phyloP scores from a whole-genome alignment of 192 early-diverging fungal species.

The Cladochytrium replicatum region DNA sequence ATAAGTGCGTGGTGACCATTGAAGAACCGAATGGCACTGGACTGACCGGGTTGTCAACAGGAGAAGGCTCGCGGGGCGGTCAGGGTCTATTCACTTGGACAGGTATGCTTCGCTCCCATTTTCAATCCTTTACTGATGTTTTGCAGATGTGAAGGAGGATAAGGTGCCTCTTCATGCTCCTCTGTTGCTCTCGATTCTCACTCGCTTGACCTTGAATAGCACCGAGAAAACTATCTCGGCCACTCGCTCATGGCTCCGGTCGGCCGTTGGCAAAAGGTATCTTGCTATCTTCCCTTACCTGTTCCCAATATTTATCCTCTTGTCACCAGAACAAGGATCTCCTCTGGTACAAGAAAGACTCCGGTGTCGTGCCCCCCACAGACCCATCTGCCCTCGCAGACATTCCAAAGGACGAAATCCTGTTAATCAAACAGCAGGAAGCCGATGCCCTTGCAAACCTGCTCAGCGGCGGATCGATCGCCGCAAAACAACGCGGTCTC shows the following conservation, averaged over 20 bases:
- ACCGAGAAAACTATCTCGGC: constrained; percentile 78
- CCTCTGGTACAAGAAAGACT: constrained; percentile 64
- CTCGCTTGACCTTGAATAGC: too few species aligned
- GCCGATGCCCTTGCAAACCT: constrained; percentile 33
- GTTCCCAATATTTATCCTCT: constrained; percentile 2
- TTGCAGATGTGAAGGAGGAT: constrained; percentile 1
- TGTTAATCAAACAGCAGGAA: constrained; percentile 18
- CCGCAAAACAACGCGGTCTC: constrained; percentile 5
- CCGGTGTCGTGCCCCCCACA: constrained; percentile 14
- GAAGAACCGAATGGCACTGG: too few species aligned
- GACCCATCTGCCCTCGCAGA: too few species aligned
- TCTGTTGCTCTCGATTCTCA: too few species aligned
- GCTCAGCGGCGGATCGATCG: constrained; percentile 16
- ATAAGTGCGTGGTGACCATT: too few species aligned
- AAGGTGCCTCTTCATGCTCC: too few species aligned
- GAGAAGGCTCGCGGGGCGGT: constrained; percentile 28
- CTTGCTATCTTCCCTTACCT: neutral
- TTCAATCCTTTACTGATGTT: neutral
- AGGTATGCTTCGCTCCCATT: too few species aligned
- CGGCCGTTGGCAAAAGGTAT: constrained; percentile 61
- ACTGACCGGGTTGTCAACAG: too few species aligned
- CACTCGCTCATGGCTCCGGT: constrained; percentile 71
- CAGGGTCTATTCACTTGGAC: constrained; percentile 36
- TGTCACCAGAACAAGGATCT: constrained; percentile 54
- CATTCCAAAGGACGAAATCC: constrained; percentile 15